Evolutionary conservation across 441 rosid genomes (phyloP).

Genomic region (Lagerstroemia fauriei): DNA sequence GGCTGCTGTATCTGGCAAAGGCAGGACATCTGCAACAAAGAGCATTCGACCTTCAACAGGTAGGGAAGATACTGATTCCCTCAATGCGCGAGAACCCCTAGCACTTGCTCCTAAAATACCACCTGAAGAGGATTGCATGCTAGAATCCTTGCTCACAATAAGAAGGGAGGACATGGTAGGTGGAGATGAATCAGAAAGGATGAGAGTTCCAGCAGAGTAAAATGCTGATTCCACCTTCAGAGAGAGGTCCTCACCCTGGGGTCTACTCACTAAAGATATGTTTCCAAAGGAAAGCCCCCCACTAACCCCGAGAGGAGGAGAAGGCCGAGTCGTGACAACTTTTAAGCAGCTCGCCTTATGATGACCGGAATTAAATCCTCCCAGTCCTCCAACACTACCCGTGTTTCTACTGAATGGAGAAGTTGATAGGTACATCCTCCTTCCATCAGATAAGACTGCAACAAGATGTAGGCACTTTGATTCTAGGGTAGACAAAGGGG

Average conservation of each 20-base stretch:
- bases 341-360: slow-evolving; percentile 80
- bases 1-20: slow-evolving; percentile 75
- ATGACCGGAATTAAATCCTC: slow-evolving; percentile 56
- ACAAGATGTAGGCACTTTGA: slow-evolving; percentile 92
- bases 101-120: slow-evolving; percentile 62
- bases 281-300: slow-evolving; percentile 88
- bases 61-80: slow-evolving; percentile 76
- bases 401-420: slow-evolving; percentile 64
- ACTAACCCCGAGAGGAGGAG: slow-evolving; percentile 85
- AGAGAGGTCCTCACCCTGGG: slow-evolving; percentile 74
- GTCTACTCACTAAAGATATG: slow-evolving; percentile 68
- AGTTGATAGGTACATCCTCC: slow-evolving; percentile 91
- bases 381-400: slow-evolving; percentile 56
- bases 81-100: slow-evolving; percentile 75
- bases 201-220: slow-evolving; percentile 82
- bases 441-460: slow-evolving; percentile 90
- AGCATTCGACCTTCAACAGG: slow-evolving; percentile 98
- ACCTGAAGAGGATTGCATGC: slow-evolving; percentile 61
- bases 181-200: slow-evolving; percentile 89
- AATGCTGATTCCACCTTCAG: slow-evolving; percentile 82
- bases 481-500: slow-evolving; percentile 79
- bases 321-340: slow-evolving; percentile 85
- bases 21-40: slow-evolving; percentile 86
- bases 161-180: slow-evolving; percentile 86
- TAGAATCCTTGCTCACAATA: slow-evolving; percentile 75